Evolutionary conservation across 371 early-diverging fungal species (phyloP).

Genomic region (Mucor circinelloides): DNA sequence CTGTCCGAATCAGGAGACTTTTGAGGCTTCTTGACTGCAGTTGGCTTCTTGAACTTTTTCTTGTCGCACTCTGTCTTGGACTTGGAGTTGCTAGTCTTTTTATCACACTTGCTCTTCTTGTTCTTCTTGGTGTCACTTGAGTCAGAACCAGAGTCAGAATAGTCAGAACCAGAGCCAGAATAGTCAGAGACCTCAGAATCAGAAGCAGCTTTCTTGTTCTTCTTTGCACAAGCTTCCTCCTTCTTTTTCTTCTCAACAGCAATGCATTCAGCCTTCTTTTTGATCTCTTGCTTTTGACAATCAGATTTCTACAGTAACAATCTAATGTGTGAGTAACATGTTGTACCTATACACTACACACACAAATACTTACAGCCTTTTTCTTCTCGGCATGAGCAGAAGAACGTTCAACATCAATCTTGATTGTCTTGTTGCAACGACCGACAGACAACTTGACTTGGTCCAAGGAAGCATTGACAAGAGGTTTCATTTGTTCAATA

Average conservation of each 20-base stretch:
- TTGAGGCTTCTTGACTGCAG: slow-evolving; percentile 1
- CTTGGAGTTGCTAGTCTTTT: neutral
- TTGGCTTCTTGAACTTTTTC: neutral
- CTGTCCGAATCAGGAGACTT: slow-evolving; percentile 8
- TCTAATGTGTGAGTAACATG: neutral
- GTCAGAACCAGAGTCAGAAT: neutral
- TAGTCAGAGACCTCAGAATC: slow-evolving; percentile 7
- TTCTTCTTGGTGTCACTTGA: neutral
- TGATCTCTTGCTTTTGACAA: slow-evolving; percentile 13
- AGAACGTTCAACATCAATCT: slow-evolving; percentile 23
- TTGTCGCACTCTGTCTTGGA: neutral
- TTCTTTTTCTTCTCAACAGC: slow-evolving; percentile 11
- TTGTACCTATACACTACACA: too few relatives aligned
- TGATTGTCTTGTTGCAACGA: slow-evolving; percentile 24
- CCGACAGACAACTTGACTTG: slow-evolving; percentile 26
- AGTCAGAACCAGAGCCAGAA: neutral
- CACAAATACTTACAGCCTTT: slow-evolving; percentile 15
- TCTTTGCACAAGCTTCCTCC: slow-evolving; percentile 1
- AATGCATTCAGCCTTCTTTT: slow-evolving; percentile 15
- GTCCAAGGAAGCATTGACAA: slow-evolving; percentile 21
- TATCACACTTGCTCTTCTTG: neutral
- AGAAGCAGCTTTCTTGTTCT: slow-evolving; percentile 7
- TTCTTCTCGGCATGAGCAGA: slow-evolving; percentile 21
- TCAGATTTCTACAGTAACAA: slow-evolving; percentile 20
- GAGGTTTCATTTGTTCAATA: slow-evolving; percentile 28